A percentile compares a stretch with the other conserved stretches of the same genome.
Evolutionary conservation across 2,329 filamentous ascomycete genomes (phyloP).

Genomic region (Ophiocordyceps camponoti-saundersi): DNA sequence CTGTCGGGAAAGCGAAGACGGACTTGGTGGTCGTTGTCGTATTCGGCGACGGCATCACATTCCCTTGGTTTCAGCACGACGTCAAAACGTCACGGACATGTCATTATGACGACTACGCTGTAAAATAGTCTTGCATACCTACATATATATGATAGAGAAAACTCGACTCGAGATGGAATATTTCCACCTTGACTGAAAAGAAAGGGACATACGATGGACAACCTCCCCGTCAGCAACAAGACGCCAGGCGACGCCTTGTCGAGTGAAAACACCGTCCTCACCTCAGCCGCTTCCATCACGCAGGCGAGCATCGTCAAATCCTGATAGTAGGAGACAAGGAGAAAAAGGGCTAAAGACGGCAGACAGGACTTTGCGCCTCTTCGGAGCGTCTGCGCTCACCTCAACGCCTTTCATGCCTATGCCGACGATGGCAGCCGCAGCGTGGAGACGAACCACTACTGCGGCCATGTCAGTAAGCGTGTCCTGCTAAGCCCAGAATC

Average conservation of each 20-base stretch:
- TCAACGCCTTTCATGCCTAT: slow-evolving; percentile 79
- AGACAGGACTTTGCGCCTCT: slow-evolving; percentile 49
- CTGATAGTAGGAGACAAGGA: too few species aligned
- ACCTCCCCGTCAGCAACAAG: background rate
- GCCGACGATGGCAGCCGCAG: slow-evolving; percentile 50
- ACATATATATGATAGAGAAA: background rate
- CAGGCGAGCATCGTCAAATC: slow-evolving; percentile 23
- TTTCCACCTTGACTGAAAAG: too few species aligned
- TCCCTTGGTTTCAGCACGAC: too few species aligned
- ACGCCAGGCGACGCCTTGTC: background rate
- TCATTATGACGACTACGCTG: background rate
- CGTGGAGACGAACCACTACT: slow-evolving; percentile 76
- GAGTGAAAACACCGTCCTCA: slow-evolving; percentile 16
- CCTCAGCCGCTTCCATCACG: slow-evolving; percentile 40
- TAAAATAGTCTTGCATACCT: too few species aligned
- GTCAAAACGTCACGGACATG: background rate
- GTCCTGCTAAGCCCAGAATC: background rate
- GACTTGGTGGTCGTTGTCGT: too few species aligned
- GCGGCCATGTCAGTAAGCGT: slow-evolving; percentile 46
- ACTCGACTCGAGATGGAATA: too few species aligned
- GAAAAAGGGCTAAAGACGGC: background rate
- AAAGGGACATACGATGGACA: background rate
- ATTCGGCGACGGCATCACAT: too few species aligned
- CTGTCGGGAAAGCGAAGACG: too few species aligned
- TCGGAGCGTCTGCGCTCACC: slow-evolving; percentile 61